Evolutionary conservation across 176 grass and related monocot genomes (phyloP).

Genomic region (Alloteropsis semialata): DNA sequence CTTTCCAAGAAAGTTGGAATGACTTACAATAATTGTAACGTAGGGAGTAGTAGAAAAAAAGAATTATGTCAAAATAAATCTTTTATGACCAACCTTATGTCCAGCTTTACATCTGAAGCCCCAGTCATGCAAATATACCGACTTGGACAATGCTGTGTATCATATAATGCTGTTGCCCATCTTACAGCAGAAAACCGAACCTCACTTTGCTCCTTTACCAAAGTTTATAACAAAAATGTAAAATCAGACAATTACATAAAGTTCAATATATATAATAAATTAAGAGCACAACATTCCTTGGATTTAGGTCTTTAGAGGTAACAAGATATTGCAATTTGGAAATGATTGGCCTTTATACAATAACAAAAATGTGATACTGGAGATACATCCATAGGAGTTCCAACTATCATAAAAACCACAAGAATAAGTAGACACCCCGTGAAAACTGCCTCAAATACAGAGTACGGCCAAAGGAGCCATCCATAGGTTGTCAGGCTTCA

Average conservation of each 20-base stretch:
- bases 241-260: slow-evolving; percentile 34
- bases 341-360: slow-evolving; percentile 6
- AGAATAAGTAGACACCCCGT: slow-evolving; percentile 2
- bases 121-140: slow-evolving; percentile 94
- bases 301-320: slow-evolving; percentile 18
- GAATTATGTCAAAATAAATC: slow-evolving; percentile 13
- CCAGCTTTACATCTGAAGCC: slow-evolving; percentile 82
- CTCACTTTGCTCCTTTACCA: slow-evolving; percentile 81
- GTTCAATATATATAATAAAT: too few species aligned
- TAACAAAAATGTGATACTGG: background rate
- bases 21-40: too few species aligned
- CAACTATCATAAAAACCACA: background rate
- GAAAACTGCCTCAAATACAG: background rate
- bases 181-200: slow-evolving; percentile 89
- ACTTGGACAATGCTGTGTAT: slow-evolving; percentile 76
- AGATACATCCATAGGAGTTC: slow-evolving; percentile 4
- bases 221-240: slow-evolving; percentile 27
- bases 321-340: background rate
- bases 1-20: too few species aligned
- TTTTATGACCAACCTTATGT: slow-evolving; percentile 70
- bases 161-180: slow-evolving; percentile 84
- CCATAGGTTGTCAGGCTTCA: background rate
- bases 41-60: slow-evolving; percentile 10
- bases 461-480: background rate
- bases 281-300: background rate